Evolutionary conservation across 352 stramenopile species (phyloP), one percentile per base, ranked within the genome.

Genomic region (Globisporangium yorkense): DNA sequence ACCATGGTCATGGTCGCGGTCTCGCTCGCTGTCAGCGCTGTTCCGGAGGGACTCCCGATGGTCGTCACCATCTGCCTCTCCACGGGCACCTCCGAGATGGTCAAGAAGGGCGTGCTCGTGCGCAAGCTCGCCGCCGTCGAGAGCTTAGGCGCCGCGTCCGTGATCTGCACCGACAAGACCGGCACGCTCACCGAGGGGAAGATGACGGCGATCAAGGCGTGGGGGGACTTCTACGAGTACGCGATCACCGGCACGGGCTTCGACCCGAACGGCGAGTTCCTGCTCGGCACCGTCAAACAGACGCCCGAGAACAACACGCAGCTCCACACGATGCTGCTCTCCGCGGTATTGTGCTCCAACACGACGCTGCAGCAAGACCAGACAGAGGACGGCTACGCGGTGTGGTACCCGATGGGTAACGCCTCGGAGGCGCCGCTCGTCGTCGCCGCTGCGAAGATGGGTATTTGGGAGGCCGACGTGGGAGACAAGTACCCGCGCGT

Each of bases 1-100:
- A 92, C 94, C 20, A 98, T 98, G 67, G 78, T 99, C 45, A 98
- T 97, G 67, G 89, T 98, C 21, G 90, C 92, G 0, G 91, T 98
- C 1, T 98, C 89, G 57, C 72, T 93, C 3, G 62, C 75, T 48
- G 67, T 94, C 21, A 80, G 77, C 70, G 71, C 96, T 60, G 72
- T 93, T 1, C 81, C 83, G 0, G 80, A 94, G 63, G 87, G 83
- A 8, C 63, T 92, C 12, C 82, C 83, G 16, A 92, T 92, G 72
- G 83, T 91, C 13, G 79, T 92, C 43, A 94, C 83, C 5, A 89
- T 92, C 52, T 93, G 80, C 54, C 57, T 92, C 37, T 89, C 81
- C 0, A 76, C 75, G 0, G 81, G 81, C 18, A 91, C 81, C 7
- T 77, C 78, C 1, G 73, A 79, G 21, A 94, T 94, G 85, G 70